Evolutionary conservation across 805 yeast genomes (phyloP), one percentile per base, ranked within the genome.

Genomic region (Kluyveromyces aestuarii): DNA sequence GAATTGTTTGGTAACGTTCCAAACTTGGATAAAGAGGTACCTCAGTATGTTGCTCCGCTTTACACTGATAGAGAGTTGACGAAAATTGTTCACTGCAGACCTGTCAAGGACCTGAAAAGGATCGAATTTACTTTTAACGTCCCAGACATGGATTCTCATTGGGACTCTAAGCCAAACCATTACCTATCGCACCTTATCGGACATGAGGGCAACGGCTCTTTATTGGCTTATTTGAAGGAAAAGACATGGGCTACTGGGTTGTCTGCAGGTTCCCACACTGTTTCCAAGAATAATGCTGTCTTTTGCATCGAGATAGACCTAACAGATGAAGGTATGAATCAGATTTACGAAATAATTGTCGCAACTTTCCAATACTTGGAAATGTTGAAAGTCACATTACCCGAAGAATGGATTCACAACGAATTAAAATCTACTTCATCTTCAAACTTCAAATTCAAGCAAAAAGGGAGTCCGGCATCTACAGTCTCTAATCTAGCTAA

Each of bases 121-220:
- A 62, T 93, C 41, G 84, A 81, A 53, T 50, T 93, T 13, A 64
- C 77, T 2, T 93, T 93, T 66, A 72, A 76, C 46, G 77, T 86
- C 11, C 96, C 96, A n/a, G 89, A 86, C 59, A 82, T 82, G 54
- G 76, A 77, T 46, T 76, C 75, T 25, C 64, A 69, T 45, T 86
- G 90, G 86, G 75, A 76, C 47, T 74, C 76, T 21, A 80, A 80
- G 55, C 95, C 97, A 0, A 74, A 78, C 7, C 78, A 75, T 48
- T 85, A 88, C 65, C 76, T 71, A 55, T 79, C 90, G 18, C 97
- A 93, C 64, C 71, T 93, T 47, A 69, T 91, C 44, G 98, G 98
- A 39, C 98, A 91, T 65, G 99, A 91, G 69, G 86, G 93, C 44
- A 74, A 82, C 44, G 98, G 98, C 1, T 88, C 96, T 1, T 64